A percentile compares a stretch with the other conserved stretches of the same genome.
These are phyloP conservation scores for Ophioceras dolichostomum DNA, from an alignment of 2,329 filamentous ascomycete genomes.

Conservation along the genomic window DNA sequence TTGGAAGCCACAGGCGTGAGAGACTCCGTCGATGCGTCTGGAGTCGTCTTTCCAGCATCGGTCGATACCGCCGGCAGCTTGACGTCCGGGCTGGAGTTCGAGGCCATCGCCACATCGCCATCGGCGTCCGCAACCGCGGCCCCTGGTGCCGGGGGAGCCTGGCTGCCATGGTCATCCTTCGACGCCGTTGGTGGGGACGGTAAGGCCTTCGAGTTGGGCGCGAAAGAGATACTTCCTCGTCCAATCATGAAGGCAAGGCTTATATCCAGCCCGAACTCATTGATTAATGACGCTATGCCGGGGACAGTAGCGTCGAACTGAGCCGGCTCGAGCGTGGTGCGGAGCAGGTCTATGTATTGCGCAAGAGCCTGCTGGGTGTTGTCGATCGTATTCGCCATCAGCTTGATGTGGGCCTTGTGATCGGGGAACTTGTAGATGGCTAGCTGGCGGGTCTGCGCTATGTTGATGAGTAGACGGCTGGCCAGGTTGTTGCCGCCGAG, in stretches of 20 bases:
- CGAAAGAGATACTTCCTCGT: slow-evolving; percentile 60
- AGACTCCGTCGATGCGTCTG: slow-evolving; percentile 18
- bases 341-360: slow-evolving; percentile 83
- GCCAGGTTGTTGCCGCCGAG: slow-evolving; percentile 66
- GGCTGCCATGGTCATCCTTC: slow-evolving; percentile 18
- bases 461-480: slow-evolving; percentile 72
- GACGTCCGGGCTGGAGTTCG: slow-evolving; percentile 11
- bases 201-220: slow-evolving; percentile 21
- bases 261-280: slow-evolving; percentile 67
- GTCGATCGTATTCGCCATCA: slow-evolving; percentile 77
- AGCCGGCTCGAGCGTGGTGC: slow-evolving; percentile 61
- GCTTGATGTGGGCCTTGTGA: slow-evolving; percentile 71
- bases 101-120: slow-evolving; percentile 42
- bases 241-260: slow-evolving; percentile 77
- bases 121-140: slow-evolving; percentile 31
- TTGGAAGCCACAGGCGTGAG: slow-evolving; percentile 9
- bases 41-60: slow-evolving; percentile 16
- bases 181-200: slow-evolving; percentile 13
- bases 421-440: slow-evolving; percentile 67
- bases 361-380: slow-evolving; percentile 76
- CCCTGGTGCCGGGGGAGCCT: slow-evolving; percentile 6
- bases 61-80: slow-evolving; percentile 11
- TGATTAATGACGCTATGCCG: slow-evolving; percentile 58
- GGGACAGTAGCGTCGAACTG: slow-evolving; percentile 75
- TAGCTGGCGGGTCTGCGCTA: slow-evolving; percentile 82